These are phyloP conservation scores for Copromyces sp. DNA, from an alignment of 495 filamentous ascomycete species.

Conservation along the genomic window DNA sequence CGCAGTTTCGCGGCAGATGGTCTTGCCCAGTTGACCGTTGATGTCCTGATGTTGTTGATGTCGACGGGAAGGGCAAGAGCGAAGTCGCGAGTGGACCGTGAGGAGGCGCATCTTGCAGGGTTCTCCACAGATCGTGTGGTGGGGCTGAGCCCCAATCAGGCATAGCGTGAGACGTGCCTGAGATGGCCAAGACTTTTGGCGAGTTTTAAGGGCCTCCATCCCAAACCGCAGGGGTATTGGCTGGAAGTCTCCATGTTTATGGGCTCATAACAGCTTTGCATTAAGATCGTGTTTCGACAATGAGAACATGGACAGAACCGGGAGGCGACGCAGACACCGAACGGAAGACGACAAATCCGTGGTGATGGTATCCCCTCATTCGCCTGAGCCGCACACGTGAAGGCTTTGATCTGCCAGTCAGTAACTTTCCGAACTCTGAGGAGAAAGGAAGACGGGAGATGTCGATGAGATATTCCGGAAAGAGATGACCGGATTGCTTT, in stretches of 20 bases:
- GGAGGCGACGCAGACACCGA: neutral
- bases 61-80: neutral
- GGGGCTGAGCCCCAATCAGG: slow-evolving; percentile 15
- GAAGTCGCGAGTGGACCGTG: neutral
- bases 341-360: neutral
- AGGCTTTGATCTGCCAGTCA: neutral
- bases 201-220: slow-evolving; percentile 27
- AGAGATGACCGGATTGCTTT: neutral
- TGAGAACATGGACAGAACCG: neutral
- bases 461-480: neutral
- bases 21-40: neutral
- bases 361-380: neutral
- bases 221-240: neutral
- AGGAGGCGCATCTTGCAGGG: slow-evolving; percentile 1
- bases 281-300: slow-evolving; percentile 5
- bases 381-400: neutral
- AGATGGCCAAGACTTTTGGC: slow-evolving; percentile 29
- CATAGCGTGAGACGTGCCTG: slow-evolving; percentile 29
- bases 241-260: slow-evolving; percentile 1
- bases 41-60: neutral
- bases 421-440: neutral
- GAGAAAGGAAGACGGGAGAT: neutral
- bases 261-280: slow-evolving; percentile 13
- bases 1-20: neutral
- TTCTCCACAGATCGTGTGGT: slow-evolving; percentile 6